Evolutionary conservation across 2,329 filamentous ascomycete species (phyloP).

Genomic region (Aspergillus sclerotialis): DNA sequence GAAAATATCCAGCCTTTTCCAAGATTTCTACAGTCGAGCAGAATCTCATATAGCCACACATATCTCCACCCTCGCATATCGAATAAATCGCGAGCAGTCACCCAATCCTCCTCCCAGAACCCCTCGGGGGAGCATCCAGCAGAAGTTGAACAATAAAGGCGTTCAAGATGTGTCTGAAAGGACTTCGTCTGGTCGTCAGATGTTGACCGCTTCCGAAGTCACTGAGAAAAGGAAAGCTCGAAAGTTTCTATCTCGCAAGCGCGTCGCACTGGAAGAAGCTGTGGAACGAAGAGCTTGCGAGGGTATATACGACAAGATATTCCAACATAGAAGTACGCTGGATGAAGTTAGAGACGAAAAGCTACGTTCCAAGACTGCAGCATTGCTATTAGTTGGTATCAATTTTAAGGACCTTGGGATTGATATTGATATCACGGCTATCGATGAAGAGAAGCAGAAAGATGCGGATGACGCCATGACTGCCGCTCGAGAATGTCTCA

Average conservation of each 20-base stretch:
- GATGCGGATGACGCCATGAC: conserved; percentile 68
- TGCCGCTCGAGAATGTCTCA: conserved; percentile 62
- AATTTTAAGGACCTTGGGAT: conserved; percentile 77
- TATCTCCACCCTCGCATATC: conserved; percentile 69
- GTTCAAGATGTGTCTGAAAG: conserved; percentile 23
- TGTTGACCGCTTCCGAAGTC: conserved; percentile 85
- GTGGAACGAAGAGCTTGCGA: conserved; percentile 83
- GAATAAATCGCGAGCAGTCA: conserved; percentile 62
- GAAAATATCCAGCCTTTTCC: conserved; percentile 75
- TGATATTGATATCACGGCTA: conserved; percentile 52
- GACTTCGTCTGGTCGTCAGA: conserved; percentile 60
- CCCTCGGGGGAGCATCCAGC: conserved; percentile 48
- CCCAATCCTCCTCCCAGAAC: conserved; percentile 51
- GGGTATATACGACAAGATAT: conserved; percentile 79
- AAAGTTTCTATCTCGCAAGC: conserved; percentile 70
- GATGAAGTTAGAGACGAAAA: conserved; percentile 95
- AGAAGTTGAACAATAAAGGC: conserved; percentile 45
- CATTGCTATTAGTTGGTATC: conserved; percentile 84
- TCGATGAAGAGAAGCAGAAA: conserved; percentile 53
- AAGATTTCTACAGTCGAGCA: conserved; percentile 83
- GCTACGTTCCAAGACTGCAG: conserved; percentile 85
- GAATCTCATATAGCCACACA: conserved; percentile 80
- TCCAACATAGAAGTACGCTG: conserved; percentile 82
- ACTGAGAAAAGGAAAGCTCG: conserved; percentile 71
- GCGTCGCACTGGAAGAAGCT: conserved; percentile 73